These are phyloP conservation scores for Lachnellula arida DNA, from an alignment of 2,329 filamentous ascomycete species.

Conservation along the genomic window DNA sequence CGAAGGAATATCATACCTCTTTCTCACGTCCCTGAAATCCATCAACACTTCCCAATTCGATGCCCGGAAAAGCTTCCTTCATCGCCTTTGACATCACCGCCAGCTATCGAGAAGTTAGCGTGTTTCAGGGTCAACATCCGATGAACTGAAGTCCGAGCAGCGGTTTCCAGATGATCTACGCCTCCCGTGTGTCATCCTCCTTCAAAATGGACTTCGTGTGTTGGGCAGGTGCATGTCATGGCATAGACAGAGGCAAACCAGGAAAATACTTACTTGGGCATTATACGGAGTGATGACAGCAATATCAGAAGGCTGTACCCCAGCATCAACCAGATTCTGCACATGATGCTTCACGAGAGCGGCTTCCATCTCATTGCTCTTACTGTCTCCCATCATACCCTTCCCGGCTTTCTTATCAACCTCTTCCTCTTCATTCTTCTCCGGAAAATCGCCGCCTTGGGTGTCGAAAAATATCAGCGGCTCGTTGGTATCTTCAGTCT, in stretches of 20 bases:
- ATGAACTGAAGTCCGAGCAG: background rate
- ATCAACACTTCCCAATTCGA: constrained; percentile 95
- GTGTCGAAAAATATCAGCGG: constrained; percentile 94
- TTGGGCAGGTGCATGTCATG: background rate
- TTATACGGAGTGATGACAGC: constrained; percentile 96
- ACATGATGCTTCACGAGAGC: constrained; percentile 76
- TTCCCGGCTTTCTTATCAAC: constrained; percentile 43
- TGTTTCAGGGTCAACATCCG: background rate
- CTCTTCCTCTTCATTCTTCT: constrained; percentile 72
- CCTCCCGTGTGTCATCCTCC: background rate
- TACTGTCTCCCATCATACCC: constrained; percentile 63
- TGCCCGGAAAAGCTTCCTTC: constrained; percentile 74
- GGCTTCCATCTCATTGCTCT: constrained; percentile 90
- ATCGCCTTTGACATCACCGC: constrained; percentile 70
- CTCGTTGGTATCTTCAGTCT: constrained; percentile 81
- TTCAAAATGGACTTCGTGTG: background rate
- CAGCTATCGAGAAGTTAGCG: constrained; percentile 47
- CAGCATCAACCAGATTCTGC: constrained; percentile 67
- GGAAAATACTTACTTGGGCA: constrained; percentile 60
- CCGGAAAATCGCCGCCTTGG: constrained; percentile 86
- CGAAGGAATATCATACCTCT: constrained; percentile 45
- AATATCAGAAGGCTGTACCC: constrained; percentile 77
- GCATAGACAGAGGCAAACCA: background rate
- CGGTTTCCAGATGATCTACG: background rate
- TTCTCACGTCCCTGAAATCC: constrained; percentile 97